Evolutionary conservation across 192 early-diverging fungal genomes (phyloP), one percentile per base, ranked within the genome.

Genomic region (Rhizoclosmatium globosum): DNA sequence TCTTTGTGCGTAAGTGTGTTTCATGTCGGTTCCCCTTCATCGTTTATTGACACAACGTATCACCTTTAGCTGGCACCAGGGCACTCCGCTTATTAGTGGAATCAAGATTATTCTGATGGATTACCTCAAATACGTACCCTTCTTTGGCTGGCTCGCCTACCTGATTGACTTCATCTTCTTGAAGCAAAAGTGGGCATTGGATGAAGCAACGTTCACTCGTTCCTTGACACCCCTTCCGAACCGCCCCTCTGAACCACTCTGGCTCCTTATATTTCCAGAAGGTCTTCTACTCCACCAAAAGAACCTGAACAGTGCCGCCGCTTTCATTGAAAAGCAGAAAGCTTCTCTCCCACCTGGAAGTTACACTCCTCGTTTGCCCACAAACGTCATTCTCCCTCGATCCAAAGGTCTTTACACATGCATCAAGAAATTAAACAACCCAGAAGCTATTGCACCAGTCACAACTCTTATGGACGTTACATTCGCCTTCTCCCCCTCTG

Each of bases 231-330:
- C 57, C 15, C 11, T 74, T 3, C 13, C 72, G 38, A 64, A n/a
- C 7, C 57, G 72, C 6, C 72, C 58, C 9, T 46, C 19, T 11
- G 72, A 74, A 17, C 72, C 72, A 11, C 38, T 74, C 1, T 47
- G 7, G 39, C 72, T 74, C 72, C n/a, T 74, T 21, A 64, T 74
- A 19, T 74, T 74, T n/a, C 72, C 72, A n/a, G 72, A 74, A 45
- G 72, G 72, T 17, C 17, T 43, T 4, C 47, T 74, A 13, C 17
- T 48, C 1, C 56, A 74, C n/a, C 39, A 19, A 39, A 2, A 39
- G 6, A 60, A 74, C 61, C 39, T 62, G 31, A 43, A 23, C 57
- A 6, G 4, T 19, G 61, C 59, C 23, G 39, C 39, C 6, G 38
- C 7, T 13, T 74, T 48, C 39, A 9, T 74, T 47, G 58, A 59